Conservation (phyloP, 805 yeast species). For the Isabelozyma heimii region DNA sequence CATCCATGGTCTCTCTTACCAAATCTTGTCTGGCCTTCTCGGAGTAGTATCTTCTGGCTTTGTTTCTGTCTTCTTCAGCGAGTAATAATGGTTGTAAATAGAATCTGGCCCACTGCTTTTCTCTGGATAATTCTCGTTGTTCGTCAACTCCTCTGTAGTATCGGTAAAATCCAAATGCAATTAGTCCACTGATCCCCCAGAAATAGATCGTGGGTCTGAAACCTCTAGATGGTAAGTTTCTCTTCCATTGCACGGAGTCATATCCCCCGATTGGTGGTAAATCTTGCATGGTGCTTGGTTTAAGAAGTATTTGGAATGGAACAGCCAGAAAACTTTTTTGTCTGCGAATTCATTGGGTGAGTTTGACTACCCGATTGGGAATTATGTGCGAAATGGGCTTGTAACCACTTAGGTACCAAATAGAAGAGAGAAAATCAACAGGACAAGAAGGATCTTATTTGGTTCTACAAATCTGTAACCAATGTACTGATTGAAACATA, state of each 20-base stretch:
- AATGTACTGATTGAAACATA: no score
- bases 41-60: slow-evolving; percentile 66
- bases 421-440: no score
- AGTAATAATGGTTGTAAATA: slow-evolving; percentile 67
- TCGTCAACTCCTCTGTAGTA: slow-evolving; percentile 69
- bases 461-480: no score
- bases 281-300: slow-evolving; percentile 53
- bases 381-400: not conserved
- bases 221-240: slow-evolving; percentile 82
- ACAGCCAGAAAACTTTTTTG: not conserved
- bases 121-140: slow-evolving; percentile 71
- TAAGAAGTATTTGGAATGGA: not conserved
- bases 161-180: slow-evolving; percentile 71
- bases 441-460: no score
- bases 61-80: slow-evolving; percentile 81
- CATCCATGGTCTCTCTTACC: slow-evolving; percentile 41
- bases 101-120: slow-evolving; percentile 74
- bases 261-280: slow-evolving; percentile 86
- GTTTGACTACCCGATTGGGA: not conserved
- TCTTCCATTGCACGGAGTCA: slow-evolving; percentile 84
- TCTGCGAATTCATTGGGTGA: not conserved
- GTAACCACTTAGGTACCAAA: no score
- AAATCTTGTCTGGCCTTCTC: slow-evolving; percentile 65
- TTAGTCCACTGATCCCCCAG: slow-evolving; percentile 58
- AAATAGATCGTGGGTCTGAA: slow-evolving; percentile 75